Percentiles rank a stretch among this genome's conserved stretches.
Conservation (phyloP, 768 basidiomycete genomes). For the Lactarius indigo region DNA sequence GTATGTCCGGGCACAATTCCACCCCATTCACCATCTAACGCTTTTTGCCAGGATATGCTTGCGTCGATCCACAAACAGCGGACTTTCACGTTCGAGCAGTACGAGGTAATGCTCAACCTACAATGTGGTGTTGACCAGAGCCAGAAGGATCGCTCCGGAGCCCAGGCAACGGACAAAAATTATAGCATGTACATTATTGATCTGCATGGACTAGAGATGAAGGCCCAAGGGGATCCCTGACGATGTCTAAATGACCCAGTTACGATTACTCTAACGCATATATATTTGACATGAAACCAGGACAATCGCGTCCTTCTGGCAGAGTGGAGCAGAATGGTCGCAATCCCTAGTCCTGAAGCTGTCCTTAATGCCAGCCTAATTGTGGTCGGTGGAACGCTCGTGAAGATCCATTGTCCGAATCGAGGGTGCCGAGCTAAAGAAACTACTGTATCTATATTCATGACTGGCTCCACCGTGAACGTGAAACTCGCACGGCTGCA, state of each 20-base stretch:
- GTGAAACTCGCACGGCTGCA: background rate
- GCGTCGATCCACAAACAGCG: slow-evolving; percentile 60
- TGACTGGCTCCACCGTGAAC: no score
- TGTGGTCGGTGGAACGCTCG: no score
- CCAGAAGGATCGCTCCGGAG: slow-evolving; percentile 46
- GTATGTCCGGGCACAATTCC: slow-evolving; percentile 40
- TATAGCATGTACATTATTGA: slow-evolving; percentile 91
- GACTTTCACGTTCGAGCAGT: slow-evolving; percentile 85
- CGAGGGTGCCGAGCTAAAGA: background rate
- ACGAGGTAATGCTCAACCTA: slow-evolving; percentile 84
- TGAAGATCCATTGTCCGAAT: no score
- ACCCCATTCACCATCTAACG: background rate
- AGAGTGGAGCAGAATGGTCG: background rate
- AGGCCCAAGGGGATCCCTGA: slow-evolving; percentile 37
- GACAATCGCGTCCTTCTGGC: background rate
- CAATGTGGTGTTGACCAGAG: slow-evolving; percentile 79
- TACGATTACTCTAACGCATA: slow-evolving; percentile 5
- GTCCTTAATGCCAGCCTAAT: no score
- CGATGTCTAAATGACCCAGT: slow-evolving; percentile 4
- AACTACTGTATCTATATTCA: background rate
- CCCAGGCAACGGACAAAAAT: slow-evolving; percentile 60
- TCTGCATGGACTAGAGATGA: slow-evolving; percentile 75
- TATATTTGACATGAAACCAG: background rate
- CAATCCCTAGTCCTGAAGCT: background rate
- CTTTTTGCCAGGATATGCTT: slow-evolving; percentile 61